These are phyloP conservation scores for Rhizoclosmatium sp. DNA, from an alignment of 192 early-diverging fungal genomes.

Conservation along the genomic window DNA sequence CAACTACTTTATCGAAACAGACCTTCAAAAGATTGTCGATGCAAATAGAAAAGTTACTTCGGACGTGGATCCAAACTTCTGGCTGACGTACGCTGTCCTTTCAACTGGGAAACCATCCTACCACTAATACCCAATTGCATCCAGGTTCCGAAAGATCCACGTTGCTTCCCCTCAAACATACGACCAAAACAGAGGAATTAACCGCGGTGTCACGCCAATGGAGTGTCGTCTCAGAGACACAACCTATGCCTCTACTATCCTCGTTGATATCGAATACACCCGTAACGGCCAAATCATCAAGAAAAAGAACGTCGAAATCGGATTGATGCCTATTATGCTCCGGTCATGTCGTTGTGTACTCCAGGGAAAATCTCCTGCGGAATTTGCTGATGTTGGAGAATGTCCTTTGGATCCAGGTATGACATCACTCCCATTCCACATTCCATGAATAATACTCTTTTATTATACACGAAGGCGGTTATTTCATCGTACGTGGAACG, in stretches of 20 bases:
- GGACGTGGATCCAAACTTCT: constrained; percentile 94
- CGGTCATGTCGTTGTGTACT: constrained; percentile 85
- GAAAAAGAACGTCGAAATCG: constrained; percentile 83
- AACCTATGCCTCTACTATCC: constrained; percentile 92
- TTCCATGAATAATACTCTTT: too few species aligned
- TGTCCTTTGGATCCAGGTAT: constrained; percentile 95
- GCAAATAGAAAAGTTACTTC: constrained; percentile 90
- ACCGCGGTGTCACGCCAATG: constrained; percentile 85
- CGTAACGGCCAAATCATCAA: constrained; percentile 82
- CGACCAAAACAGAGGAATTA: constrained; percentile 73
- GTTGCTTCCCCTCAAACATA: constrained; percentile 82
- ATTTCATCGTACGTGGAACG: constrained; percentile 94
- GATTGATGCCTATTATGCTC: constrained; percentile 97
- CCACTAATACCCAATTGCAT: too few species aligned
- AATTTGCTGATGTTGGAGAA: constrained; percentile 88
- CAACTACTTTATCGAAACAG: constrained; percentile 97
- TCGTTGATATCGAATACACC: constrained; percentile 93
- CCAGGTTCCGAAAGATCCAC: constrained; percentile 85
- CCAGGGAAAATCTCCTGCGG: constrained; percentile 75
- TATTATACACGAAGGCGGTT: constrained; percentile 67
- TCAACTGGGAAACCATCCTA: too few species aligned
- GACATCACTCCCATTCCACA: not conserved
- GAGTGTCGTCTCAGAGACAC: constrained; percentile 96
- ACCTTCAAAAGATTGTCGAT: constrained; percentile 91
- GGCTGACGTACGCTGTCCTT: constrained; percentile 74